These are phyloP conservation scores for Auricularia sp. DNA, from an alignment of 768 basidiomycete species.

Conservation along the genomic window DNA sequence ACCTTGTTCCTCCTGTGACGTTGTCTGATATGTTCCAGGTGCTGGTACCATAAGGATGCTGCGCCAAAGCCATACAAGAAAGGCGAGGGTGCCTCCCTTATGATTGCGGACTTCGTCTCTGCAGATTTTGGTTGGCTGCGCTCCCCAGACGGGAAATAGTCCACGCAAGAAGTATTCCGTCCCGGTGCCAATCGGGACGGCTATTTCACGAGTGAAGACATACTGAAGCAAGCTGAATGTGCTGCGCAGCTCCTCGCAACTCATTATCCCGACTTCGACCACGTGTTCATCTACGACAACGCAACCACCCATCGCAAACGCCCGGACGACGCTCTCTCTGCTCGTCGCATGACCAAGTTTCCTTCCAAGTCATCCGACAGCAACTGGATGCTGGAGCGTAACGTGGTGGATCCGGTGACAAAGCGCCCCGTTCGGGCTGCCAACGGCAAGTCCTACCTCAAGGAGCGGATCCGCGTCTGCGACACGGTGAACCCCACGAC, in stretches of 20 bases:
- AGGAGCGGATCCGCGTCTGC: background rate
- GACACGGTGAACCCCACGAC: conserved; percentile 1
- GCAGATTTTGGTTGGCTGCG: background rate
- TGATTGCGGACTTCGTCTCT: conserved; percentile 1
- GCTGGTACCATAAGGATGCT: background rate
- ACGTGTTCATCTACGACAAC: background rate
- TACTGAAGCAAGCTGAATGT: conserved; percentile 10
- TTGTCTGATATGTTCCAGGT: no score
- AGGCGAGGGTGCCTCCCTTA: background rate
- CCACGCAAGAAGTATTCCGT: background rate
- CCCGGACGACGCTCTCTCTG: background rate
- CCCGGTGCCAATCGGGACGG: conserved; percentile 1
- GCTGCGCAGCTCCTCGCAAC: conserved; percentile 8
- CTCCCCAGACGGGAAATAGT: background rate
- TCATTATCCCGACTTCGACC: background rate
- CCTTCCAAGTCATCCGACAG: no score
- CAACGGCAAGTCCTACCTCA: no score
- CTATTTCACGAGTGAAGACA: conserved; percentile 10
- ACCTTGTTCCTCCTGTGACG: no score
- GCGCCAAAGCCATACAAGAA: background rate
- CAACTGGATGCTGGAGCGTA: background rate
- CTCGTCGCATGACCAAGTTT: background rate
- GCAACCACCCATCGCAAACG: background rate
- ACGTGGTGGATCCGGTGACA: background rate
- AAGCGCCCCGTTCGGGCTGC: no score